A percentile compares a stretch with the other conserved stretches of the same genome.
phyloP scores from a whole-genome alignment of 2,329 filamentous ascomycete genomes.

The Colletotrichum gloeosporioides region DNA sequence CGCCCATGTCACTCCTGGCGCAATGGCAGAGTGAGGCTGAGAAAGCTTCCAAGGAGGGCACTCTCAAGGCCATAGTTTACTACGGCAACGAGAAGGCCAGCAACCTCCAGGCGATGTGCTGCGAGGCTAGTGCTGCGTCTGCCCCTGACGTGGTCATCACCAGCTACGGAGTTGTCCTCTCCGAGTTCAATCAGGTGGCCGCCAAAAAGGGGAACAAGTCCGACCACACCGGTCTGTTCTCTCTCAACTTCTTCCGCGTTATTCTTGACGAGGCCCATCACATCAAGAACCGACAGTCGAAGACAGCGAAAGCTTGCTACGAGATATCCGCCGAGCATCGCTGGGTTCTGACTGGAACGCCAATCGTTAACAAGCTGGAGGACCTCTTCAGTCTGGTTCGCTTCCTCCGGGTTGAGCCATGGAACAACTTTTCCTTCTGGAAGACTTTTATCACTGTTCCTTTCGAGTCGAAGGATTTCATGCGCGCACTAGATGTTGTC shows the following conservation, averaged over 20 bases:
- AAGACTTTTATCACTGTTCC: conserved; percentile 98
- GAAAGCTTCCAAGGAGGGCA: conserved; percentile 85
- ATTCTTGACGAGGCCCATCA: conserved; percentile 95
- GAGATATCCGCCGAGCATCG: conserved; percentile 84
- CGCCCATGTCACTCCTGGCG: conserved; percentile 93
- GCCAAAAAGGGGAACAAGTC: conserved; percentile 70
- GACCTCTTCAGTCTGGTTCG: conserved; percentile 93
- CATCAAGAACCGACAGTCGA: conserved; percentile 89
- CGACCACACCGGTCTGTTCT: conserved; percentile 79
- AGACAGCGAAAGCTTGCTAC: conserved; percentile 94
- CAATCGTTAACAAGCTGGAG: conserved; percentile 94
- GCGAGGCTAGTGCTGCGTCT: conserved; percentile 71
- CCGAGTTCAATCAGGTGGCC: conserved; percentile 81
- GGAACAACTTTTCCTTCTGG: conserved; percentile 99
- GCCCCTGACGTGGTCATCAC: conserved; percentile 94
- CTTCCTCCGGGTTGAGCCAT: conserved; percentile 93
- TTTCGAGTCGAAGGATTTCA: conserved; percentile 94
- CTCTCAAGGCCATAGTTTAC: conserved; percentile 85
- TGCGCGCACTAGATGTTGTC: conserved; percentile 92
- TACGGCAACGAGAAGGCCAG: conserved; percentile 86
- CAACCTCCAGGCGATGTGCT: conserved; percentile 82
- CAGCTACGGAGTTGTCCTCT: conserved; percentile 90
- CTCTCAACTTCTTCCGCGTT: conserved; percentile 90
- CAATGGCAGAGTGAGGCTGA: conserved; percentile 97
- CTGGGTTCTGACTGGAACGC: conserved; percentile 94